Percentiles rank a stretch among this genome's conserved stretches.
phyloP scores from a whole-genome alignment of 2,329 filamentous ascomycete genomes.

The Zasmidium cellare region DNA sequence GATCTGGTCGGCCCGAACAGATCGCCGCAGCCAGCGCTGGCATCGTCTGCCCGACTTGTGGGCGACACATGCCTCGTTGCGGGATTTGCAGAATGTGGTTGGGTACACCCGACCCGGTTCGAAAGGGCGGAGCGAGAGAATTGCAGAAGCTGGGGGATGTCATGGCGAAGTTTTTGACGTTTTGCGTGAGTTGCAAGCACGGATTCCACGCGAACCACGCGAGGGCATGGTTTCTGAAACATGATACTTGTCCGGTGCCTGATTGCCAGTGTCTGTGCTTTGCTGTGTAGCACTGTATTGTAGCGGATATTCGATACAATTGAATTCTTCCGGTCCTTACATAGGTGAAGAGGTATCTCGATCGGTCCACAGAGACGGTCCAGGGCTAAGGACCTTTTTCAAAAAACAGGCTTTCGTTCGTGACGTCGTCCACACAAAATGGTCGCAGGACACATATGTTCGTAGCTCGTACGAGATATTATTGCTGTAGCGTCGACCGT shows the following conservation, averaged over 20 bases:
- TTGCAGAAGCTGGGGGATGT: slow-evolving; percentile 38
- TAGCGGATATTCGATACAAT: no score
- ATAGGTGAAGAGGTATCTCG: no score
- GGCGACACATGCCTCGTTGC: slow-evolving; percentile 63
- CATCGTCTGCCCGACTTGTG: slow-evolving; percentile 61
- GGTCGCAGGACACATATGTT: no score
- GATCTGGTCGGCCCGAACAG: slow-evolving; percentile 26
- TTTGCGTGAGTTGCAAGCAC: slow-evolving; percentile 64
- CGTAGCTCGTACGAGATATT: no score
- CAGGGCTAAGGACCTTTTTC: not conserved
- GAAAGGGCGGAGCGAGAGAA: slow-evolving; percentile 33
- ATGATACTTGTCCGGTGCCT: slow-evolving; percentile 56
- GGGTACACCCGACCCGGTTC: slow-evolving; percentile 55
- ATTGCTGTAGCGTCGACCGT: no score
- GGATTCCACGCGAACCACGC: slow-evolving; percentile 66
- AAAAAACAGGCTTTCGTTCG: not conserved
- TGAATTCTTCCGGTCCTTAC: no score
- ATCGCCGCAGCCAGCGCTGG: slow-evolving; percentile 38
- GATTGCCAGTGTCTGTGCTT: slow-evolving; percentile 56
- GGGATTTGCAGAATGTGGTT: slow-evolving; percentile 64
- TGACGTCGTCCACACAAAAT: not conserved
- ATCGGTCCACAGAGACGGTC: not conserved
- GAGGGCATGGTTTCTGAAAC: slow-evolving; percentile 59
- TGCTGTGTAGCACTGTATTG: slow-evolving; percentile 2
- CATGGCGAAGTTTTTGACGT: slow-evolving; percentile 58